Percentiles rank a stretch among this genome's conserved stretches.
phyloP scores from a whole-genome alignment of 2,329 filamentous ascomycete genomes.

The Thielaviopsis punctulata region DNA sequence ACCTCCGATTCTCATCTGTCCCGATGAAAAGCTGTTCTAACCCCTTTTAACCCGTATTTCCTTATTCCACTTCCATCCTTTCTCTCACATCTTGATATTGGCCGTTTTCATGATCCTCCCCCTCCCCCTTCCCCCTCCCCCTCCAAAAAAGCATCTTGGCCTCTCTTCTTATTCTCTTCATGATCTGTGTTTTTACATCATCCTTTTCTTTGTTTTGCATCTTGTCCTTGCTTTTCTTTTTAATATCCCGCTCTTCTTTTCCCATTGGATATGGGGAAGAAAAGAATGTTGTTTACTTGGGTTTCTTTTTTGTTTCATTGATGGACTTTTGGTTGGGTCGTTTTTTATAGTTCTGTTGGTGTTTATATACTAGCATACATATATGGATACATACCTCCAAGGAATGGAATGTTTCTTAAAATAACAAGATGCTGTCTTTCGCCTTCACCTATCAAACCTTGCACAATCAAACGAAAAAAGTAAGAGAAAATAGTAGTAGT shows the following conservation, averaged over 20 bases:
- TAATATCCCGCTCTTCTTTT: not conserved
- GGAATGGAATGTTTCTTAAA: no score
- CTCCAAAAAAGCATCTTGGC: not conserved
- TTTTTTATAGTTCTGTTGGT: not conserved
- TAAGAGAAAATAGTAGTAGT: not conserved
- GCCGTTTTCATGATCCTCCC: not conserved
- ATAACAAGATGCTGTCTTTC: not conserved
- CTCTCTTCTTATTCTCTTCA: not conserved
- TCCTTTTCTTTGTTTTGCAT: not conserved
- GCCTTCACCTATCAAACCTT: not conserved
- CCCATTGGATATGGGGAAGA: not conserved
- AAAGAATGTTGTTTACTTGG: not conserved
- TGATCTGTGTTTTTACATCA: not conserved
- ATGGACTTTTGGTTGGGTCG: not conserved
- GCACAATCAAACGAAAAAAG: not conserved
- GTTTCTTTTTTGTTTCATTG: not conserved
- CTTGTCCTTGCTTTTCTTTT: not conserved
- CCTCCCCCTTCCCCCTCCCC: not conserved
- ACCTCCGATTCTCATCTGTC: constrained; percentile 88
- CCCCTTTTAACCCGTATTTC: not conserved
- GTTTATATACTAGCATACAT: no score
- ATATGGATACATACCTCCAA: no score
- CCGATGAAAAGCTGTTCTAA: constrained; percentile 90
- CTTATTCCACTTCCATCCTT: not conserved
- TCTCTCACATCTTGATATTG: not conserved